Evolutionary conservation across 2,329 filamentous ascomycete species (phyloP).

Genomic region (Teratosphaeria pseudoeucalypti): DNA sequence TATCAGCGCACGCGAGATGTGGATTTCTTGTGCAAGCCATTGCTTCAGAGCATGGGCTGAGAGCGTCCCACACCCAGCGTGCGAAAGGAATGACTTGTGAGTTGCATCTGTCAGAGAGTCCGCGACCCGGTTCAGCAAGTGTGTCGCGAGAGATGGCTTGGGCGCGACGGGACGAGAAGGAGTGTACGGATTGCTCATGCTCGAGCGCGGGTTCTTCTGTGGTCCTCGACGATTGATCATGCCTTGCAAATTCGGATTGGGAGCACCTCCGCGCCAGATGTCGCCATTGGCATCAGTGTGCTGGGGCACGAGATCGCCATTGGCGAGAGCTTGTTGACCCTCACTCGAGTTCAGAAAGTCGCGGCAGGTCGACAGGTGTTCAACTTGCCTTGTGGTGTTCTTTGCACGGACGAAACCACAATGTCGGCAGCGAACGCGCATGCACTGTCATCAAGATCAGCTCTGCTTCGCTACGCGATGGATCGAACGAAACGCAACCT

Average conservation of each 20-base stretch:
- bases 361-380: conserved; percentile 38
- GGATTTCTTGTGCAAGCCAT: conserved; percentile 63
- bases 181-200: conserved; percentile 5
- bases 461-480: not conserved
- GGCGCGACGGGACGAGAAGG: conserved; percentile 10
- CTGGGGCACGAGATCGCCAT: conserved; percentile 11
- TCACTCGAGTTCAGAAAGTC: conserved; percentile 35
- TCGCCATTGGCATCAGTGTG: conserved; percentile 10
- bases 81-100: conserved; percentile 54
- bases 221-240: conserved; percentile 6
- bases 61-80: conserved; percentile 53
- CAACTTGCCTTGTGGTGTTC: conserved; percentile 42
- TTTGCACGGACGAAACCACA: conserved; percentile 42
- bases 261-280: conserved; percentile 36
- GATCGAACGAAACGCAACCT: conserved; percentile 8
- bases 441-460: conserved; percentile 27
- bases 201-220: conserved; percentile 15
- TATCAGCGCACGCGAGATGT: conserved; percentile 62
- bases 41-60: conserved; percentile 45
- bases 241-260: conserved; percentile 39
- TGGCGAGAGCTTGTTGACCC: conserved; percentile 27
- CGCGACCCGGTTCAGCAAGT: conserved; percentile 44
- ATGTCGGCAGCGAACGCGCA: conserved; percentile 38
- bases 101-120: conserved; percentile 47
- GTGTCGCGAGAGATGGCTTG: conserved; percentile 43